Base-by-base conservation (phyloP, 192 early-diverging fungal genomes). In the Backusella liffmaniae region DNA sequence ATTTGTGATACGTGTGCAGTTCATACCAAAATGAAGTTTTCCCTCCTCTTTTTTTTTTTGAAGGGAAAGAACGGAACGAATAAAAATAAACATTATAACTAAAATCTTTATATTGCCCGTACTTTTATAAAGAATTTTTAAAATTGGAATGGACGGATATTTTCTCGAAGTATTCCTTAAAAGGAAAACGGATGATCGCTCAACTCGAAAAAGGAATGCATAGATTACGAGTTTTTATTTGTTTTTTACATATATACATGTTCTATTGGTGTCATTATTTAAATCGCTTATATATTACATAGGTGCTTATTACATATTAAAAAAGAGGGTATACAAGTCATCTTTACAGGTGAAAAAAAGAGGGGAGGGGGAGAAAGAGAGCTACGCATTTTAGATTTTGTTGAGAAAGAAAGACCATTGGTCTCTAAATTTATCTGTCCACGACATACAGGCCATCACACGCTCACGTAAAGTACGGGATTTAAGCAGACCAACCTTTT, bases 401-500 rank as follows among this genome's bases (percentile, higher is more conserved):
- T 53, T 56, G 7, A 79, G 30, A 30, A 39, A 74, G 21, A 36
- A 74, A 10, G 73, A 70, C 82, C 79, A 77, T 29, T 79, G 80
- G 4, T 78, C 51, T 30, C 82, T 74, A 59, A 86, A 74, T 5
- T 79, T 73, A 23, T 83, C 69, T 21, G 87, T 84, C 89, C 89
- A 90, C 9, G 66, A 66, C 32, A 79, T 49, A n/a, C 88, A 83
- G 5, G 74, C 59, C 53, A 78, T 51, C 13, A 90, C 72, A 30
- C 89, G 73, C 73, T 85, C 81, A 41, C 87, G 84, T 5, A 86
- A 81, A 5, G 82, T 84, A 5, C 69, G 78, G 36, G 78, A 67
- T 41, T 73, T 26, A n/a, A 90, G 70, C 6, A 90, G 67, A 23
- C 72, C 73, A n/a, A 79, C 76, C 56, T 86, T 88, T 41, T 87